Percentiles rank a stretch among this genome's conserved stretches.
phyloP scores from a whole-genome alignment of 305 asterid species.

The Fraxinus nigra region DNA sequence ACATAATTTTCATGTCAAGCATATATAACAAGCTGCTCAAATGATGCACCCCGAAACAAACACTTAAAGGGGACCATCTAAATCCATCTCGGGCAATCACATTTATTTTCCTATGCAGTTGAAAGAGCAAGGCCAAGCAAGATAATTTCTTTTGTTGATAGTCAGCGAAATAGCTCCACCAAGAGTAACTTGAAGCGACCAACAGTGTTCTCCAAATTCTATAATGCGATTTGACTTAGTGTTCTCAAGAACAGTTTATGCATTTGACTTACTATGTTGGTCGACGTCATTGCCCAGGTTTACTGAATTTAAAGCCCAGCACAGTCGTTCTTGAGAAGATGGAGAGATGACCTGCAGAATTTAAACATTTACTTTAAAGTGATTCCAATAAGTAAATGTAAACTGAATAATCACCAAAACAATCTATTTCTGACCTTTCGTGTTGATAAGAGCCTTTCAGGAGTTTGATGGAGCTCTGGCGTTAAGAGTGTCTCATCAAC shows the following conservation, averaged over 20 bases:
- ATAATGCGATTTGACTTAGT: not conserved
- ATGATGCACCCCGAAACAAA: slow-evolving; percentile 2
- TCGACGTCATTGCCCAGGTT: slow-evolving; percentile 32
- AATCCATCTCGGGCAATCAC: not conserved
- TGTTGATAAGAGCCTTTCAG: slow-evolving; percentile 70
- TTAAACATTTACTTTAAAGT: slow-evolving; percentile 11
- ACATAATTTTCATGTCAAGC: slow-evolving; percentile 6
- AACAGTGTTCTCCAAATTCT: slow-evolving; percentile 5
- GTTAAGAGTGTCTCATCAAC: slow-evolving; percentile 29
- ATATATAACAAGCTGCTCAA: slow-evolving; percentile 6
- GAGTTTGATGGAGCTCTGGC: slow-evolving; percentile 39
- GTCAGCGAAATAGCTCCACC: slow-evolving; percentile 13
- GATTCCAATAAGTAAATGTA: slow-evolving; percentile 13
- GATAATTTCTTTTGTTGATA: not conserved
- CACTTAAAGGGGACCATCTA: slow-evolving; percentile 9
- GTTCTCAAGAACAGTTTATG: slow-evolving; percentile 17
- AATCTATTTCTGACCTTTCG: slow-evolving; percentile 53
- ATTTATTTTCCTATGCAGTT: not conserved
- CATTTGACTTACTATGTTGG: slow-evolving; percentile 49
- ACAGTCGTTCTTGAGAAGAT: slow-evolving; percentile 58
- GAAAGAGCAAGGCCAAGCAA: slow-evolving; percentile 1
- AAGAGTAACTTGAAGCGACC: not conserved
- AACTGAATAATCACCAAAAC: slow-evolving; percentile 21
- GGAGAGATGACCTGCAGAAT: slow-evolving; percentile 75
- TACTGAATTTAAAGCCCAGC: slow-evolving; percentile 52